These are phyloP conservation scores for Solanum chilense DNA, from an alignment of 257 asterid species.

Conservation along the genomic window DNA sequence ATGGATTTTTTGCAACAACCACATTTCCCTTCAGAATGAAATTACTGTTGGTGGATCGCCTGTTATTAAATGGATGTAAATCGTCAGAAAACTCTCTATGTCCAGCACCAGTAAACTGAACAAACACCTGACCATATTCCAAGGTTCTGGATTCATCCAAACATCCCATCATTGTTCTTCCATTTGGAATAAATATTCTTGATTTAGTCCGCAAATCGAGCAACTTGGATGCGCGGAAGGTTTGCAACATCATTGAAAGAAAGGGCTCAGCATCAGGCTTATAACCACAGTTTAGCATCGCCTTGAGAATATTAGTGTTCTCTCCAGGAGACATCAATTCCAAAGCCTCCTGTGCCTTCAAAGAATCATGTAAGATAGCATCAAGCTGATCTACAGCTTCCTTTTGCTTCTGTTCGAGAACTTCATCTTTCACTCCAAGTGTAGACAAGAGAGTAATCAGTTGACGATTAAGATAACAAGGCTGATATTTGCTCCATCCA, in stretches of 20 bases:
- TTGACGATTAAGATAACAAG: conserved; percentile 80
- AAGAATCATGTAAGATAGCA: conserved; percentile 47
- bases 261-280: conserved; percentile 78
- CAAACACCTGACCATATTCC: conserved; percentile 83
- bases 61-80: conserved; percentile 1
- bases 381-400: conserved; percentile 73
- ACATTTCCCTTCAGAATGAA: conserved; percentile 34
- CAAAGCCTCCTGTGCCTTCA: conserved; percentile 59
- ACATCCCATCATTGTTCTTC: conserved; percentile 87
- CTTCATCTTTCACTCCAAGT: conserved; percentile 54
- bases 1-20: conserved; percentile 85
- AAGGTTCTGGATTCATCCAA: conserved; percentile 69
- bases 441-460: conserved; percentile 72
- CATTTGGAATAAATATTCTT: conserved; percentile 55
- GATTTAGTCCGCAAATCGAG: conserved; percentile 58
- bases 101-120: conserved; percentile 42
- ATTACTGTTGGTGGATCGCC: conserved; percentile 2
- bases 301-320: conserved; percentile 61
- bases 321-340: conserved; percentile 89
- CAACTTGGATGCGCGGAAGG: conserved; percentile 60
- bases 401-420: conserved; percentile 52
- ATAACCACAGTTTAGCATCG: conserved; percentile 75
- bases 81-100: conserved; percentile 21
- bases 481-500: conserved; percentile 76
- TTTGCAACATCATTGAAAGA: conserved; percentile 77